Evolutionary conservation across 2,329 filamentous ascomycete species (phyloP).

Genomic region (Aurifilum marmelostoma): DNA sequence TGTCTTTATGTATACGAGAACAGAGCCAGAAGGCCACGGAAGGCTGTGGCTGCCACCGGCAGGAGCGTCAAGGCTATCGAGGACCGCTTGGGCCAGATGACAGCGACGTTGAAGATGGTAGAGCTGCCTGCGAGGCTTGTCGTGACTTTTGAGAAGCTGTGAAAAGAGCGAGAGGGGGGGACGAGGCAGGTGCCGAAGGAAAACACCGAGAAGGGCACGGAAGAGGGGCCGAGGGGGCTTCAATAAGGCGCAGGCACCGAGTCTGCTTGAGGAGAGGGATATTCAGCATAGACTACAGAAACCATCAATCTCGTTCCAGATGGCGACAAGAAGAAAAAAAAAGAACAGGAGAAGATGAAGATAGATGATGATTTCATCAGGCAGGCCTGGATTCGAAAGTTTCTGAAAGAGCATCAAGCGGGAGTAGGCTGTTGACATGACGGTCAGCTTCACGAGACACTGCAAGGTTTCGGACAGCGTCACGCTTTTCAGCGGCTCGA

Average conservation of each 20-base stretch:
- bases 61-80: conserved; percentile 9
- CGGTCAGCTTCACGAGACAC: background rate
- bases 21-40: background rate
- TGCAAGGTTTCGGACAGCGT: background rate
- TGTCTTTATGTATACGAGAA: background rate
- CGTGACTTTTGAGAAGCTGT: background rate
- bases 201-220: background rate
- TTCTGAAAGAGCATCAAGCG: conserved; percentile 9
- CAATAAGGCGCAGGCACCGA: conserved; percentile 3
- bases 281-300: conserved; percentile 3
- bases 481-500: background rate
- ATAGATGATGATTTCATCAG: background rate
- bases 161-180: conserved; percentile 13
- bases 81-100: conserved; percentile 12
- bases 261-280: conserved; percentile 13
- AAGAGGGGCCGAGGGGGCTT: conserved; percentile 13
- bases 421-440: background rate
- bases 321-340: background rate
- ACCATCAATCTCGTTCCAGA: background rate
- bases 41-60: background rate
- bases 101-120: conserved; percentile 3
- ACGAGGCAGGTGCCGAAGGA: conserved; percentile 6
- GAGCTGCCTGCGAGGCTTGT: conserved; percentile 7
- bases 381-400: conserved; percentile 1
- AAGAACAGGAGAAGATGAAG: background rate